phyloP scores from a whole-genome alignment of 192 early-diverging fungal genomes.

The Podila epigama region DNA sequence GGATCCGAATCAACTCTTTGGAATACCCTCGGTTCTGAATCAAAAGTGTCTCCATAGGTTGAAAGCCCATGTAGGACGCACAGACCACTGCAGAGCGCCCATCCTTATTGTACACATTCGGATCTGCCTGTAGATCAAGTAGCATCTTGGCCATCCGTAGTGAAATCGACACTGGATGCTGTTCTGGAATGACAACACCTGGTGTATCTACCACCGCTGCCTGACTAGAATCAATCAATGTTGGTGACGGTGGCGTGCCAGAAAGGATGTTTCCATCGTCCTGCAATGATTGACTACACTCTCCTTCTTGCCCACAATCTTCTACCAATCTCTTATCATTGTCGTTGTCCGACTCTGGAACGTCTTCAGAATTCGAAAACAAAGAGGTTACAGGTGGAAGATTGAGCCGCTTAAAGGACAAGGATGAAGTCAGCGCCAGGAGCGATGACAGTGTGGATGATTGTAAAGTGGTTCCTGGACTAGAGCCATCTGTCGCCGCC shows the following conservation, averaged over 20 bases:
- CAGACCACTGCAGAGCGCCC: constrained; percentile 35
- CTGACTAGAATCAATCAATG: neutral
- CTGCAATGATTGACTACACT: neutral
- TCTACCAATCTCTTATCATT: neutral
- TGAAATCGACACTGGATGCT: constrained; percentile 21
- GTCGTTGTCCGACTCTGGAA: constrained; percentile 15
- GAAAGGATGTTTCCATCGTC: neutral
- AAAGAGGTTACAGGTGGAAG: constrained; percentile 13
- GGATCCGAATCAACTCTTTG: constrained; percentile 37
- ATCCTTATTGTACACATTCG: constrained; percentile 41
- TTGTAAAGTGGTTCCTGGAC: neutral
- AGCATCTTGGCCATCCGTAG: constrained; percentile 30
- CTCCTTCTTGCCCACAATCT: neutral
- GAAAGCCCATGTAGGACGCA: constrained; percentile 39
- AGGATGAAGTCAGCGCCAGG: constrained; percentile 13
- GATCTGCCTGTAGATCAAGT: constrained; percentile 19
- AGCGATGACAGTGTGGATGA: constrained; percentile 25
- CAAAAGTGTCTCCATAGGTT: constrained; percentile 29
- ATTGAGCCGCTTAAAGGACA: constrained; percentile 31
- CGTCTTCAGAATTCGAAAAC: constrained; percentile 23
- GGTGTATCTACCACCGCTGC: neutral
- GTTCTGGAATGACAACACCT: constrained; percentile 17
- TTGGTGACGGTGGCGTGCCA: neutral
- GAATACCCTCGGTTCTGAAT: constrained; percentile 31
- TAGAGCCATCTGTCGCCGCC: neutral